Evolutionary conservation across 129 eudicot genomes (phyloP).

Genomic region (Glebionis coronaria): DNA sequence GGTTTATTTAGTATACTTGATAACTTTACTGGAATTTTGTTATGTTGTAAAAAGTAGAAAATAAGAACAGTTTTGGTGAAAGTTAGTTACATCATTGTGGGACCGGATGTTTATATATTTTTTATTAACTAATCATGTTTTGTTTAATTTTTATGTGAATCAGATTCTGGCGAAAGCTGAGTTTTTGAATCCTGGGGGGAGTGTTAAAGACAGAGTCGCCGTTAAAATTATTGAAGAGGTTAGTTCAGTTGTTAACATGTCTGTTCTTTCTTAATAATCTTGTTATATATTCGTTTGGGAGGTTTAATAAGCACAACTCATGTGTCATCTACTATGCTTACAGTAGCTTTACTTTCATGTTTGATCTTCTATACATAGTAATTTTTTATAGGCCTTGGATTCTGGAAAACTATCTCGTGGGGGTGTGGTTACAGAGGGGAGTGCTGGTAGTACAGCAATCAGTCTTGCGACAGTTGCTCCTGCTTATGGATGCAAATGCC

Average conservation of each 20-base stretch:
- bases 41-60: too few relatives aligned
- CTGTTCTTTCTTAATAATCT: constrained; percentile 2
- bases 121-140: neutral
- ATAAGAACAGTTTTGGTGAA: too few relatives aligned
- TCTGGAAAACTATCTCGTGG: constrained; percentile 69
- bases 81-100: too few relatives aligned
- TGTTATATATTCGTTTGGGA: neutral
- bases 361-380: neutral
- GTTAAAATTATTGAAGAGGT: constrained; percentile 94
- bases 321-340: too few relatives aligned
- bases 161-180: constrained; percentile 94
- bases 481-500: constrained; percentile 96
- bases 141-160: constrained; percentile 4
- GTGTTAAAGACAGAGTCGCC: constrained; percentile 97
- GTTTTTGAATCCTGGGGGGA: constrained; percentile 97
- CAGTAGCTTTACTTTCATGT: constrained; percentile 4
- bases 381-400: constrained; percentile 59
- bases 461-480: constrained; percentile 99
- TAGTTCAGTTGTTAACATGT: neutral
- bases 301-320: neutral
- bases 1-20: too few relatives aligned
- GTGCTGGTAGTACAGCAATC: constrained; percentile 99
- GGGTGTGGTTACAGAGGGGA: constrained; percentile 96
- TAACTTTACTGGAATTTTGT: too few relatives aligned
- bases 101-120: neutral